phyloP scores from a whole-genome alignment of 345 rosid species.

The Brassica cretica region DNA sequence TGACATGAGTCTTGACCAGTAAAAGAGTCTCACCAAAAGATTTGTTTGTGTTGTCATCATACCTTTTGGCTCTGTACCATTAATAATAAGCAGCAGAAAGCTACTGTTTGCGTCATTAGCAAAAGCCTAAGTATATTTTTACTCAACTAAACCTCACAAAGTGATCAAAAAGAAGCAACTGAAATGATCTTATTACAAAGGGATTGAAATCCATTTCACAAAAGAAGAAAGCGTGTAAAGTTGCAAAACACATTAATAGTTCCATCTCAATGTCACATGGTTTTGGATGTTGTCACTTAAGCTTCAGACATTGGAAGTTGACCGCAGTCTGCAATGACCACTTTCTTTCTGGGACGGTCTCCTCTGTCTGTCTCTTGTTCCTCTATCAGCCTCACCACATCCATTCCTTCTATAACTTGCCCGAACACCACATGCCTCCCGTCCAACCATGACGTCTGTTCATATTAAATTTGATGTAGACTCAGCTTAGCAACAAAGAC shows the following conservation, averaged over 20 bases:
- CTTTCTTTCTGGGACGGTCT: constrained; percentile 90
- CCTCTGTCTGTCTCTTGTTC: constrained; percentile 92
- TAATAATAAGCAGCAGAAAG: neutral
- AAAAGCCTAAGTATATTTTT: neutral
- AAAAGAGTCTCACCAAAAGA: constrained; percentile 8
- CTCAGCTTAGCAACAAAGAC: neutral
- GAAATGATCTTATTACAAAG: constrained; percentile 23
- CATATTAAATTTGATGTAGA: constrained; percentile 1
- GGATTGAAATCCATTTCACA: neutral
- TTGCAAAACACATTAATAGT: too few species aligned
- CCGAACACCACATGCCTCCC: constrained; percentile 96
- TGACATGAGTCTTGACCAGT: constrained; percentile 68
- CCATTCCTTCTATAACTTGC: constrained; percentile 96
- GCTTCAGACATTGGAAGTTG: constrained; percentile 76
- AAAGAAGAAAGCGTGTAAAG: constrained; percentile 18
- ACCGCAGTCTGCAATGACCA: constrained; percentile 79
- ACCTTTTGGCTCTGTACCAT: constrained; percentile 18
- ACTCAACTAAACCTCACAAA: neutral
- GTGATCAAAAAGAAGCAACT: neutral
- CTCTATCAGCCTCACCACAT: constrained; percentile 65
- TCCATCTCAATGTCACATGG: too few species aligned
- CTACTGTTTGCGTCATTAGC: neutral
- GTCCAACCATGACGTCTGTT: constrained; percentile 96
- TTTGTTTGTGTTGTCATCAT: constrained; percentile 18
- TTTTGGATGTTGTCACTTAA: constrained; percentile 32